A percentile compares a stretch with the other conserved stretches of the same genome.
Evolutionary conservation across 1,284 basidiomycete genomes (phyloP).

Genomic region (Malassezia furfur): DNA sequence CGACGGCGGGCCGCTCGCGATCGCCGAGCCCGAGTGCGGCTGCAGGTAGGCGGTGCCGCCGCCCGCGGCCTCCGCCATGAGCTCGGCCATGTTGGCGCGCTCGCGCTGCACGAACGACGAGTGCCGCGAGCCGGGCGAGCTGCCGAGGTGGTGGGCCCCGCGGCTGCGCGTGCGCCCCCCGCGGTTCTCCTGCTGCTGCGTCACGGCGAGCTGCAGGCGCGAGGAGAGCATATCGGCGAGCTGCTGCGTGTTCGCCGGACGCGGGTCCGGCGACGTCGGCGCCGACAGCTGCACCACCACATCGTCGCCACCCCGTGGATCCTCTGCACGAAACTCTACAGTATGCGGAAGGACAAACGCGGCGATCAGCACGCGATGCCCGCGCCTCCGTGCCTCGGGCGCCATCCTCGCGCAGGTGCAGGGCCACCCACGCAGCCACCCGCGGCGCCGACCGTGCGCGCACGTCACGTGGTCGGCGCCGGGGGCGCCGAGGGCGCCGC

Average conservation of each 20-base stretch:
- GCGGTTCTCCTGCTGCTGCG: slow-evolving; percentile 1
- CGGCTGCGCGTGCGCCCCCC: neutral
- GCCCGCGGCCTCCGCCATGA: slow-evolving; percentile 35
- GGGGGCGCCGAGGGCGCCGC: neutral
- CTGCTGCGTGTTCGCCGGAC: slow-evolving; percentile 18
- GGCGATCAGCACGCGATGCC: slow-evolving; percentile 36
- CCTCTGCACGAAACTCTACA: slow-evolving; percentile 25
- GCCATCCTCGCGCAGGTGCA: neutral
- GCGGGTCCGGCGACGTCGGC: slow-evolving; percentile 22
- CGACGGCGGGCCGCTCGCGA: slow-evolving; percentile 24
- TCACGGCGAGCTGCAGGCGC: slow-evolving; percentile 25
- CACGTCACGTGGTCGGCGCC: neutral
- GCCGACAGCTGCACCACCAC: neutral
- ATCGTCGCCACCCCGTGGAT: slow-evolving; percentile 19
- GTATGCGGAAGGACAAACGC: slow-evolving; percentile 41
- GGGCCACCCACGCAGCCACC: neutral
- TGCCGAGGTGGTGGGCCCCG: neutral
- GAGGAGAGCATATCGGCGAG: slow-evolving; percentile 29
- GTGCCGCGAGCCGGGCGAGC: slow-evolving; percentile 13
- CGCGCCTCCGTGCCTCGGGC: neutral
- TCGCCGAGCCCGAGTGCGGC: slow-evolving; percentile 1
- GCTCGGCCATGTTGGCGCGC: slow-evolving; percentile 36
- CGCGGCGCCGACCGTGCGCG: neutral
- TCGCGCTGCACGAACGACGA: slow-evolving; percentile 24
- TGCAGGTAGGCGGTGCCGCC: neutral